Base-by-base conservation (phyloP, 2,329 filamentous ascomycete species). In the Monilinia laxa region DNA sequence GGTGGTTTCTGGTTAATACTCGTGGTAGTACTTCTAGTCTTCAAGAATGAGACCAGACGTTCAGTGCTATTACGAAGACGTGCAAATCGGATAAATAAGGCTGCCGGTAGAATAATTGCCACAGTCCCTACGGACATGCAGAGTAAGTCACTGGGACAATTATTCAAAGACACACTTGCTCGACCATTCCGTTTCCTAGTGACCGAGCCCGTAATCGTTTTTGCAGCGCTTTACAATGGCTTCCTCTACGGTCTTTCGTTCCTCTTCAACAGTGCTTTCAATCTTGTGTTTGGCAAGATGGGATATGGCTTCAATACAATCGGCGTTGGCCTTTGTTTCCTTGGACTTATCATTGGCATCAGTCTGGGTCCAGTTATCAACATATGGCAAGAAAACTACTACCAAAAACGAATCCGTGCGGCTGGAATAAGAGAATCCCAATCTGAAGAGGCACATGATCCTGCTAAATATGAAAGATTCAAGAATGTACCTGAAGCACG, bases 171-270 rank as follows among this genome's bases (percentile, higher is more conserved):
- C 14, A 67, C 65, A 2, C 54, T 70, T 7, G 65, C 60, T n/a
- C 62, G 68, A n/a, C 82, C 82, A 0, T 75, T 84, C 20, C 79
- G 84, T 72, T 84, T 88, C 70, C 85, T 81, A 12, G 68, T 85
- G 72, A 83, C 84, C 71, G 85, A 88, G 67, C 85, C 85, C 0
- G 83, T 86, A 14, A 81, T 89, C 69, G 74, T 86, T 69, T 87
- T 88, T 73, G 81, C 84, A 1, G 83, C 86, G 71, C 67, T 86
- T 52, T 89, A 89, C 76, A 85, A 82, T 12, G 82, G 81, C 66
- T 81, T 88, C 70, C 82, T 85, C 70, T 89, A 87, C 75, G 84
- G 80, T 64, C 85, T 85, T 11, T 81, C 79, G 1, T 84, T 83
- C 64, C 74, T 71, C 7, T 71, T 71, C 57, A 70, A 71, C 35